phyloP scores from a whole-genome alignment of 2,329 filamentous ascomycete genomes.

The Cercospora citrullina region DNA sequence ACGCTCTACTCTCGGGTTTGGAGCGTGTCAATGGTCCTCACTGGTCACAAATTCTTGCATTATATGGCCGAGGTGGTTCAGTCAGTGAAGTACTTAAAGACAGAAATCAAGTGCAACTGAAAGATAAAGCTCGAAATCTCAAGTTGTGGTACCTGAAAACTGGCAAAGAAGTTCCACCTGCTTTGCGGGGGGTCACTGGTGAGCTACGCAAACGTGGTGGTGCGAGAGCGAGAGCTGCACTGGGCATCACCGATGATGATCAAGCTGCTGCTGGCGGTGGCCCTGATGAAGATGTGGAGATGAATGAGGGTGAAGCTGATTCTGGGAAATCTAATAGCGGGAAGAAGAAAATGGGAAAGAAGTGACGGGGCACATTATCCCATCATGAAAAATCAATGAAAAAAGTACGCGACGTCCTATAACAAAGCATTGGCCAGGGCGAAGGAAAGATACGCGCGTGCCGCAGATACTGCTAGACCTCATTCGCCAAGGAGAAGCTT shows the following conservation, averaged over 20 bases:
- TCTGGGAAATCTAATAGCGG: constrained; percentile 8
- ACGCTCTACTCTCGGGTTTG: constrained; percentile 82
- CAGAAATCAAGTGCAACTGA: constrained; percentile 85
- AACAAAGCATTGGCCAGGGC: too few species aligned
- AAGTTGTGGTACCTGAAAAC: constrained; percentile 92
- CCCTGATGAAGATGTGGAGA: constrained; percentile 11
- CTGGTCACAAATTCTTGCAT: constrained; percentile 85
- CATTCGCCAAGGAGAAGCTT: not conserved
- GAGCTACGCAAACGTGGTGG: constrained; percentile 72
- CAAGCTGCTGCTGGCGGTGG: not conserved
- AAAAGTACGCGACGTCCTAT: not conserved
- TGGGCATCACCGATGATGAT: constrained; percentile 29
- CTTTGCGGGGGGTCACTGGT: constrained; percentile 82
- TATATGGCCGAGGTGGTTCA: constrained; percentile 78
- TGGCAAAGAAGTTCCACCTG: constrained; percentile 85
- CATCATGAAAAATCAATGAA: not conserved
- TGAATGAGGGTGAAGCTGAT: constrained; percentile 17
- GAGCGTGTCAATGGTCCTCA: constrained; percentile 88
- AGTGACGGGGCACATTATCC: not conserved
- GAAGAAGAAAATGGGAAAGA: constrained; percentile 23
- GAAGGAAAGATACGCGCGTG: not conserved
- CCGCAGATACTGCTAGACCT: not conserved
- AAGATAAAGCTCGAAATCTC: constrained; percentile 86
- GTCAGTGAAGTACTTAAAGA: constrained; percentile 83
- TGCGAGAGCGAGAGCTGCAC: constrained; percentile 38